Evolutionary conservation across 2,329 filamentous ascomycete genomes (phyloP).

Genomic region (Cercospora berteroae): DNA sequence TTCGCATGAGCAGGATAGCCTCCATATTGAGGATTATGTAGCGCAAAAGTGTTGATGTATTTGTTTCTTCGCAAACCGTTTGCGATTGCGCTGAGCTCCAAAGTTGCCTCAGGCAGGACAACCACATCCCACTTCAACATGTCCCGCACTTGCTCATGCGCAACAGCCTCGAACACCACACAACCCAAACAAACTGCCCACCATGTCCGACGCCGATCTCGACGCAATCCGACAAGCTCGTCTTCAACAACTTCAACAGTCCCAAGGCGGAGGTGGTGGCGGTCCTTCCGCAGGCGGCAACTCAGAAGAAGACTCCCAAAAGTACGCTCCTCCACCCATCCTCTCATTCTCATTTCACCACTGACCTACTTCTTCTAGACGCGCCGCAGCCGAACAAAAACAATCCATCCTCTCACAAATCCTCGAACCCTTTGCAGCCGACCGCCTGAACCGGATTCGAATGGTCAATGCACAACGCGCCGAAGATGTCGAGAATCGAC

Average conservation of each 20-base stretch:
- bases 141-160: background rate
- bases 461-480: slow-evolving; percentile 93
- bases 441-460: slow-evolving; percentile 89
- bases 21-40: too few relatives aligned
- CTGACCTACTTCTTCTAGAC: slow-evolving; percentile 21
- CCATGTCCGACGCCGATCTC: slow-evolving; percentile 65
- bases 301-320: slow-evolving; percentile 57
- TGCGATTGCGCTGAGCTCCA: too few relatives aligned
- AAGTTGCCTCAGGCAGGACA: background rate
- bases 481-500: slow-evolving; percentile 82
- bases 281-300: slow-evolving; percentile 47
- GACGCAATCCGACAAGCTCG: slow-evolving; percentile 86
- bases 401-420: slow-evolving; percentile 82
- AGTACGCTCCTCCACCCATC: slow-evolving; percentile 43
- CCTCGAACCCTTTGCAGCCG: slow-evolving; percentile 87
- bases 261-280: slow-evolving; percentile 50
- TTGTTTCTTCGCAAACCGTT: too few relatives aligned
- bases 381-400: slow-evolving; percentile 54
- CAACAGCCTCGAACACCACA: background rate
- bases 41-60: too few relatives aligned
- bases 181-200: background rate
- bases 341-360: slow-evolving; percentile 29
- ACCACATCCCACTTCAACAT: background rate
- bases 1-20: too few relatives aligned
- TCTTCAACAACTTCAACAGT: slow-evolving; percentile 82